Conservation (phyloP, 2,329 filamentous ascomycete genomes). For the Laburnicola sp. region DNA sequence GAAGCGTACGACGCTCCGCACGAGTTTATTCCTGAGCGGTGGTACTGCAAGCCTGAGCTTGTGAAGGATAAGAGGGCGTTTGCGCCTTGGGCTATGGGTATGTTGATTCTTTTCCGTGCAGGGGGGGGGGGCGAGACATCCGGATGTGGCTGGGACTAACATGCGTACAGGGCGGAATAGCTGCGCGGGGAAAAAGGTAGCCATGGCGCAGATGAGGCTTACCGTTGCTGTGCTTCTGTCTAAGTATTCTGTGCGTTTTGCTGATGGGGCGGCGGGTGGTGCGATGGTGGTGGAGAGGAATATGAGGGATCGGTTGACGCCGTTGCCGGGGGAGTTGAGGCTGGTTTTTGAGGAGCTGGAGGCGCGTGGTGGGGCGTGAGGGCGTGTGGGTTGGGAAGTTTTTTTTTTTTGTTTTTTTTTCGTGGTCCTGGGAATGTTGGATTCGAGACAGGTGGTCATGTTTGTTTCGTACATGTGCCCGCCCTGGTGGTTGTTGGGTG, state of each 20-base stretch:
- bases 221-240: neutral
- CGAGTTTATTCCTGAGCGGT: slow-evolving; percentile 25
- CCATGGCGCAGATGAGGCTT: neutral
- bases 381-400: neutral
- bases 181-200: neutral
- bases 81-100: slow-evolving; percentile 7
- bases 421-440: neutral
- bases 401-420: neutral
- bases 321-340: neutral
- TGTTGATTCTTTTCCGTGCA: neutral
- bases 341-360: neutral
- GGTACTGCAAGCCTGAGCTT: slow-evolving; percentile 11
- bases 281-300: neutral
- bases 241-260: neutral
- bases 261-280: neutral
- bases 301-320: neutral
- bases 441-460: neutral
- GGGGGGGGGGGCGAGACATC: neutral
- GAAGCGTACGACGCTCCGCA: slow-evolving; percentile 10
- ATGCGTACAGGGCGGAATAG: neutral
- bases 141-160: neutral
- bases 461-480: too few relatives aligned
- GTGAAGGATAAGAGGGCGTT: slow-evolving; percentile 55
- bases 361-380: neutral
- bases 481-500: neutral